Conservation (phyloP, 2,329 filamentous ascomycete genomes). For the Calonectria fujianensis region DNA sequence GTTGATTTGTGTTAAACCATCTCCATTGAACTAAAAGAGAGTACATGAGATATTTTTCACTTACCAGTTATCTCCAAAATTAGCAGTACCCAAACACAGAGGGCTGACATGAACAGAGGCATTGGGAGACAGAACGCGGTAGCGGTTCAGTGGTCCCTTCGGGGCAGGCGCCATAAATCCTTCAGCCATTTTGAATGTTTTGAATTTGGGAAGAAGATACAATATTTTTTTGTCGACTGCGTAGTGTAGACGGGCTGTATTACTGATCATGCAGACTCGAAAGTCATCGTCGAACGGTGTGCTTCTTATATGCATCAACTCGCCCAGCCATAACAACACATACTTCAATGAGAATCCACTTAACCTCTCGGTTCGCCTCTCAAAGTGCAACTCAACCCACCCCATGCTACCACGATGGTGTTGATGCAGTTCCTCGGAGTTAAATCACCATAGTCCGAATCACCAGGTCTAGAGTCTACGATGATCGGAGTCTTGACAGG, state of each 20-base stretch:
- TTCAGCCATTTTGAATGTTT: not conserved
- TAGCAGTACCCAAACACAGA: slow-evolving; percentile 67
- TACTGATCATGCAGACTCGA: not conserved
- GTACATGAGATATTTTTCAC: not conserved
- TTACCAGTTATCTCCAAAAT: slow-evolving; percentile 61
- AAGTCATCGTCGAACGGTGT: not conserved
- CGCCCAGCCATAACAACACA: not conserved
- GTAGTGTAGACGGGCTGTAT: not conserved
- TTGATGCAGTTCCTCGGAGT: not conserved
- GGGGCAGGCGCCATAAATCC: not conserved
- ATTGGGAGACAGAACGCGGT: not conserved
- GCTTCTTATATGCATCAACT: not conserved
- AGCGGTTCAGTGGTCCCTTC: slow-evolving; percentile 1
- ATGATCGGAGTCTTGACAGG: not conserved
- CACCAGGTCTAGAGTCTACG: not conserved
- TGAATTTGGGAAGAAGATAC: not conserved
- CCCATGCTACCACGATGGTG: too few species aligned
- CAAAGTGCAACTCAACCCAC: too few species aligned
- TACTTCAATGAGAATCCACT: not conserved
- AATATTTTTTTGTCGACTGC: too few species aligned
- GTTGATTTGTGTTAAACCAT: not conserved
- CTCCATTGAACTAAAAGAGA: not conserved
- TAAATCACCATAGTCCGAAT: not conserved
- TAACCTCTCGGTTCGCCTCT: not conserved
- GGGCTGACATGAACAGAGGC: slow-evolving; percentile 49